A percentile compares a stretch with the other conserved stretches of the same genome.
Evolutionary conservation across 371 early-diverging fungal species (phyloP).

Genomic region (Cladochytrium tenue): DNA sequence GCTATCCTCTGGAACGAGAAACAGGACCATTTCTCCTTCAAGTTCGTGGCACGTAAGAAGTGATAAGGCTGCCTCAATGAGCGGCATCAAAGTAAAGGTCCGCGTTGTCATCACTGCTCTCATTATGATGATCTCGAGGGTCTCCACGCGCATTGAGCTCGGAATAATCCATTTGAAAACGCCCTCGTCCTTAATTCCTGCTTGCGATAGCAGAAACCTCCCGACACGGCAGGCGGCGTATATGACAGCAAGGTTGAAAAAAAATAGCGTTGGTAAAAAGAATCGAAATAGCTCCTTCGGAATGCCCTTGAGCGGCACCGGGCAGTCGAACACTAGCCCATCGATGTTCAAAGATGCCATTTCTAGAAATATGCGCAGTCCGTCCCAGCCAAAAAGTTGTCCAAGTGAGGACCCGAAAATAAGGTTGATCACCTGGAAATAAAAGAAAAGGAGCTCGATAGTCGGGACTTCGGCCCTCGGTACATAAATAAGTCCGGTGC

Average conservation of each 20-base stretch:
- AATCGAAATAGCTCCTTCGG: conserved; percentile 20
- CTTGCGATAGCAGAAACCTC: neutral
- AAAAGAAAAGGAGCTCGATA: conserved; percentile 28
- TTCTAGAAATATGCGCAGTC: conserved; percentile 20
- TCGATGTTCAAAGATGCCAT: conserved; percentile 24
- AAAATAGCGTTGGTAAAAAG: conserved; percentile 16
- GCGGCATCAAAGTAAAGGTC: conserved; percentile 28
- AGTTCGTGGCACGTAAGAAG: conserved; percentile 16
- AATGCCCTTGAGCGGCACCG: conserved; percentile 17
- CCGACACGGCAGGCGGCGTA: neutral
- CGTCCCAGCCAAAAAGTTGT: conserved; percentile 4
- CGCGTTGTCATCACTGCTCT: conserved; percentile 5
- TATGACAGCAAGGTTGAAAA: conserved; percentile 10
- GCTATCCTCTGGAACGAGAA: neutral
- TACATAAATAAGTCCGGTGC: conserved; percentile 12
- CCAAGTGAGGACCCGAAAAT: conserved; percentile 18
- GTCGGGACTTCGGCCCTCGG: conserved; percentile 18
- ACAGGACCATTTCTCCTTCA: neutral
- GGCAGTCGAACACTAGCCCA: conserved; percentile 24
- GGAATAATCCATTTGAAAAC: conserved; percentile 6
- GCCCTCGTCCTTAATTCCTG: neutral
- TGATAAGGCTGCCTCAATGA: conserved; percentile 21
- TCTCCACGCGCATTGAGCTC: conserved; percentile 8
- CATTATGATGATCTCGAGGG: conserved; percentile 16
- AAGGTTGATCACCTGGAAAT: conserved; percentile 27